Base-by-base conservation (phyloP, 169 alveolate genomes). In the Pseudocohnilembus persalinus region DNA sequence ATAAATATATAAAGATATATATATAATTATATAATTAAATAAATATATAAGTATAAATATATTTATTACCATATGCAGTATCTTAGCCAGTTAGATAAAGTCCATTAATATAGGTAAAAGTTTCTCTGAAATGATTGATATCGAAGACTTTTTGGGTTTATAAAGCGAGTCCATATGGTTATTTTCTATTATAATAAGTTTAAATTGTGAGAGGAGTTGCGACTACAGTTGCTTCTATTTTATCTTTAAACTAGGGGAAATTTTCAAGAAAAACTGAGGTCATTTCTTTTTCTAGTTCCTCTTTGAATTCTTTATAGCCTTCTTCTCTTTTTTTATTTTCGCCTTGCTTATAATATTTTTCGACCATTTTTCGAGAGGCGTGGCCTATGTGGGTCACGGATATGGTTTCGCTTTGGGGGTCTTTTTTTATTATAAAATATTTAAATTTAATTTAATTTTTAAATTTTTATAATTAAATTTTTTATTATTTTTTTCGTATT, bases 131-230 rank as follows among this genome's bases (percentile, higher is more conserved):
- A 27, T 63, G 30, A 0, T 63, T 25, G 20, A 72, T 29, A n/a
- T 77, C 82, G 20, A 33, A 24, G 33, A 68, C 72, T 77, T 68
- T 77, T 31, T 77, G n/a, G 16, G 28, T 27, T 33, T 33, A 25
- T 28, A 33, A 32, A 20, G 1, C 6, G 33, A 77, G 34, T 27
- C 82, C 82, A 33, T 77, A 77, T 26, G 74, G 34, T 24, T 31
- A 32, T 33, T 77, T 33, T 15, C 82, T 63, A 27, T 33, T 33
- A 31, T 77, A 77, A 34, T 77, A 77, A 0, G 65, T 77, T 68
- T 77, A 28, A 27, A 33, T 32, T 25, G 82, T 77, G 29, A 77
- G 63, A 31, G 82, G 82, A 11, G 82, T 77, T 77, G 73, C 82
- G 15, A 77, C n/a, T 25, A 33, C 29, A 0, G 28, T 20, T 11